Conservation (phyloP, 192 early-diverging fungal species). For the Physocladia obscura region DNA sequence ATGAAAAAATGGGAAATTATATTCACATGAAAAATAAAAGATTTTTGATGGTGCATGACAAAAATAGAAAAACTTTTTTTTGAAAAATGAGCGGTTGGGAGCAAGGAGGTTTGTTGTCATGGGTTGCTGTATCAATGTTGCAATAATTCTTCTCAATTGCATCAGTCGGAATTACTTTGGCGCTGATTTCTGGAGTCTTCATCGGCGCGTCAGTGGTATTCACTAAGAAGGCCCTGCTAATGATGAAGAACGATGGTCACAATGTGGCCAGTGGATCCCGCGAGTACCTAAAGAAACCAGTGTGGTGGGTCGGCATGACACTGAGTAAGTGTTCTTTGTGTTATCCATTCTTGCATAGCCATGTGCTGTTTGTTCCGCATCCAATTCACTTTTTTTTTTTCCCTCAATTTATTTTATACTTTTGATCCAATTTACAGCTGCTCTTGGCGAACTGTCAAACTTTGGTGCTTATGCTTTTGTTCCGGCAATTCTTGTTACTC, state of each 20-base stretch:
- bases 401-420: too few species aligned
- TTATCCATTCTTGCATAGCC: too few species aligned
- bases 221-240: constrained; percentile 82
- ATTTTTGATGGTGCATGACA: too few species aligned
- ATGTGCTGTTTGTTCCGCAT: too few species aligned
- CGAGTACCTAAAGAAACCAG: constrained; percentile 77
- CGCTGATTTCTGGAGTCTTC: constrained; percentile 77
- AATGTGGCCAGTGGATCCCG: constrained; percentile 61
- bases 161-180: constrained; percentile 78
- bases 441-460: constrained; percentile 86
- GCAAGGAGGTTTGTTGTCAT: background rate
- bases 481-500: constrained; percentile 91
- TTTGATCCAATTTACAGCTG: constrained; percentile 66
- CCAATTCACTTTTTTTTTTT: too few species aligned
- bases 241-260: constrained; percentile 78
- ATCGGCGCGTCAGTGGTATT: constrained; percentile 87
- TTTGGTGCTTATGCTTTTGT: constrained; percentile 94
- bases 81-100: background rate
- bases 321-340: constrained; percentile 54
- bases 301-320: constrained; percentile 89
- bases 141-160: too few species aligned
- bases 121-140: too few species aligned
- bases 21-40: background rate
- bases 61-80: too few species aligned
- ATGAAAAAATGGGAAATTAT: background rate